These are phyloP conservation scores for Agaricus blazei DNA, from an alignment of 768 basidiomycete species.

Conservation along the genomic window DNA sequence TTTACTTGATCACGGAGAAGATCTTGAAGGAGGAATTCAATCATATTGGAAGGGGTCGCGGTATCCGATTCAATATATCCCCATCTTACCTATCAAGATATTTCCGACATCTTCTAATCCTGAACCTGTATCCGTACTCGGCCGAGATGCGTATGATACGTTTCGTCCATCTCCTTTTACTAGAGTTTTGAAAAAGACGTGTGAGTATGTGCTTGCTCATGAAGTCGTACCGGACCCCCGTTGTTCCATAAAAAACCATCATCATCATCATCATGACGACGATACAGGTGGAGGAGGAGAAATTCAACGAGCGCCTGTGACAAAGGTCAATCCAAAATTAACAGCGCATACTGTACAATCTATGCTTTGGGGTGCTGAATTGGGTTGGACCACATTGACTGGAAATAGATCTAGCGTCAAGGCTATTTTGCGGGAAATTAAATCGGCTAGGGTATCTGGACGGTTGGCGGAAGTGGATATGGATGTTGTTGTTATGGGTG, in stretches of 20 bases:
- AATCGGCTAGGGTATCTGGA: slow-evolving; percentile 28
- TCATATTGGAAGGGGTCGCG: slow-evolving; percentile 64
- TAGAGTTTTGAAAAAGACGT: slow-evolving; percentile 43
- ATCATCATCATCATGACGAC: slow-evolving; percentile 9
- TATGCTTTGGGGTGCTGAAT: slow-evolving; percentile 59
- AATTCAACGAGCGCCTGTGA: slow-evolving; percentile 49
- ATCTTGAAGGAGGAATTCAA: slow-evolving; percentile 1
- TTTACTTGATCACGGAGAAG: slow-evolving; percentile 38
- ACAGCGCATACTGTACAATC: slow-evolving; percentile 78
- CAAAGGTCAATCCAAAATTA: slow-evolving; percentile 50
- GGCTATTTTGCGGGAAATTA: slow-evolving; percentile 68
- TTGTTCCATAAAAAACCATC: not conserved
- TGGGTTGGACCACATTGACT: slow-evolving; percentile 84
- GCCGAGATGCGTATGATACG: not conserved
- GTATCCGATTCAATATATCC: slow-evolving; percentile 45
- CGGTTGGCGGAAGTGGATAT: slow-evolving; percentile 22
- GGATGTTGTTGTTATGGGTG: slow-evolving; percentile 6
- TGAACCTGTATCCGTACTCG: not conserved
- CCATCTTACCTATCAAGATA: slow-evolving; percentile 53
- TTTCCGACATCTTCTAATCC: slow-evolving; percentile 29
- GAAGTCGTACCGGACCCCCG: slow-evolving; percentile 33
- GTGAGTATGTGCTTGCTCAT: slow-evolving; percentile 47
- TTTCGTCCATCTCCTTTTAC: slow-evolving; percentile 30
- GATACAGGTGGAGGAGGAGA: slow-evolving; percentile 19
- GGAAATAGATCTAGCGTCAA: slow-evolving; percentile 78